Base-by-base conservation (phyloP, 495 filamentous ascomycete species). In the Trichoderma virens region DNA sequence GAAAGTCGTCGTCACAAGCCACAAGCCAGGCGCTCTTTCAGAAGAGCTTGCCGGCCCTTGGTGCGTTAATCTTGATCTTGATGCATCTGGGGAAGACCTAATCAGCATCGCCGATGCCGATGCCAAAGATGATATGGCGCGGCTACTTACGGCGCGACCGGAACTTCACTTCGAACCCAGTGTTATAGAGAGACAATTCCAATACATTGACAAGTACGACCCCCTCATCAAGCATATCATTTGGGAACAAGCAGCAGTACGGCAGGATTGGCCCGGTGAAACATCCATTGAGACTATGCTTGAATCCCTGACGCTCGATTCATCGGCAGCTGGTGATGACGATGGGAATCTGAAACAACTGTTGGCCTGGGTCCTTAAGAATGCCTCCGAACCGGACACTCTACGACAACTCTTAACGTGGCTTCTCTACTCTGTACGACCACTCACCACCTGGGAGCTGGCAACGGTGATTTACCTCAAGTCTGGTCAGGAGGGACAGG, bases 401-500 rank as follows among this genome's bases (percentile, higher is more conserved):
- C 41, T 27, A 38, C 31, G 47, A 14, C 38, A 51, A 23, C 30
- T 61, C 25, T 35, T 65, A 3, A 51, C 59, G 13, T 67, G 63
- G 66, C 54, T 67, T 38, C 30, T 59, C 9, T 59, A 67, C 23
- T 32, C 66, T 25, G 43, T 65, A 23, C 64, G 66, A n/a, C 66
- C 66, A 31, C 41, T 65, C 14, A 67, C 60, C 1, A 8, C 32
- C 23, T 65, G 39, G 63, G 66, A 67, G 32, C 51, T 67, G 16
- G 59, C 56, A 25, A 62, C 63, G 0, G 59, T 56, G 25, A 14
- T 56, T 16, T 56, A 28, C 23, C 51, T 56, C 13, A 9, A 8
- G 5, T 31, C 51, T 16, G 25, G 13, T 30, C 23, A 56, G 23
- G 25, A 30, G 43, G 34, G 39, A 30, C 39, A 45, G 18, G 25